These are phyloP conservation scores for Solanum medicagineum DNA, from an alignment of 257 asterid species.

Conservation along the genomic window DNA sequence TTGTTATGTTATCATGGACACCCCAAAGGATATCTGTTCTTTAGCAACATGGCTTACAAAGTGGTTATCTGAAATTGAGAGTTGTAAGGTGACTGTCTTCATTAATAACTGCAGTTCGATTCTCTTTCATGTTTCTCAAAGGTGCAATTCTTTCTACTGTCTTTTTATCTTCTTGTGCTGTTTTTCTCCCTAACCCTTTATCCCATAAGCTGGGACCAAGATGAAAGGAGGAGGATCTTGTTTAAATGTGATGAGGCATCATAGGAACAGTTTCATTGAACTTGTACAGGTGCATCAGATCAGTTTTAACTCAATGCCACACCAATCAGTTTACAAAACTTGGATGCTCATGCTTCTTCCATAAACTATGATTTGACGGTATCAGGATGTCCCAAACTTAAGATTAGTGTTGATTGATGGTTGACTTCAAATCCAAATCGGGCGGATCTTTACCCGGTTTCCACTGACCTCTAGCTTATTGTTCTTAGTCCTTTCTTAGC, in stretches of 20 bases:
- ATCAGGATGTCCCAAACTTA: neutral
- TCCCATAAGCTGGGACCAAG: neutral
- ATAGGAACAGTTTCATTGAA: neutral
- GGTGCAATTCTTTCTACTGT: neutral
- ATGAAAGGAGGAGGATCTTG: neutral
- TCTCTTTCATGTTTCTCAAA: neutral
- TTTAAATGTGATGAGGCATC: neutral
- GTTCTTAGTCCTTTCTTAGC: neutral
- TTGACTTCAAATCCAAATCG: no score
- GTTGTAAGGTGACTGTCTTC: slow-evolving; percentile 55
- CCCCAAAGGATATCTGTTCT: slow-evolving; percentile 69
- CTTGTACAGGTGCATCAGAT: neutral
- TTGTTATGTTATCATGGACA: slow-evolving; percentile 43
- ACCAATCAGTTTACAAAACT: neutral
- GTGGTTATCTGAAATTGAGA: slow-evolving; percentile 88
- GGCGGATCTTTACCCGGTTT: no score
- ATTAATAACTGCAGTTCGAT: neutral
- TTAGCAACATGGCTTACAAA: slow-evolving; percentile 53
- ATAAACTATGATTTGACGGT: neutral
- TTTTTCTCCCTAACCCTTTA: neutral
- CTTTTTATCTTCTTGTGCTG: neutral
- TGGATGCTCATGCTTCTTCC: neutral
- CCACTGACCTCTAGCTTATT: neutral
- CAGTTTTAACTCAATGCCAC: neutral
- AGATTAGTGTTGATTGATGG: neutral